phyloP scores from a whole-genome alignment of 2,329 filamentous ascomycete species.

The Nakataea oryzae region DNA sequence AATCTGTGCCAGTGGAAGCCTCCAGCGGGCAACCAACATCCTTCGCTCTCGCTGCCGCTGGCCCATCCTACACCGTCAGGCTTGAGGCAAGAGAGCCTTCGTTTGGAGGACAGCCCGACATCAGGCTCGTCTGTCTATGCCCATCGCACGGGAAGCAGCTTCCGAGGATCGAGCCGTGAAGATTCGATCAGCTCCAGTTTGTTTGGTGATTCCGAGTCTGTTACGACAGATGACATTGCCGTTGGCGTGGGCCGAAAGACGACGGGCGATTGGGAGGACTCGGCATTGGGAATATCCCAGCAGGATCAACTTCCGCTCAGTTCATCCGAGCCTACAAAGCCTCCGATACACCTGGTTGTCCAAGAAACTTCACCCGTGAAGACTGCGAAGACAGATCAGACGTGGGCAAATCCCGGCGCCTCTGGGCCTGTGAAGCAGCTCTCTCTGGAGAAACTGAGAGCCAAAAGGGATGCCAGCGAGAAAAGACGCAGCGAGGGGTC shows the following conservation, averaged over 20 bases:
- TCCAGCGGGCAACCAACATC: constrained; percentile 39
- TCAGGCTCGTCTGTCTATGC: constrained; percentile 65
- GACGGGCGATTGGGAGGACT: constrained; percentile 69
- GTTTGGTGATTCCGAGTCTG: constrained; percentile 76
- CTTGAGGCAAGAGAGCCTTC: constrained; percentile 52
- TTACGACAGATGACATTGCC: constrained; percentile 67
- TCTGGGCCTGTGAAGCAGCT: constrained; percentile 29
- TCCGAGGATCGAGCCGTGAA: constrained; percentile 69
- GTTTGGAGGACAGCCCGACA: constrained; percentile 73
- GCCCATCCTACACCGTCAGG: constrained; percentile 52
- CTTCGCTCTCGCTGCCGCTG: constrained; percentile 30
- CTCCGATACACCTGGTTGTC: constrained; percentile 43
- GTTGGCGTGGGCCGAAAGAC: constrained; percentile 64
- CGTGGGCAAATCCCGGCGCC: constrained; percentile 20
- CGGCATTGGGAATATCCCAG: constrained; percentile 68
- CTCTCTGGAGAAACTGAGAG: constrained; percentile 62
- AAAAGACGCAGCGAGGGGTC: constrained; percentile 60
- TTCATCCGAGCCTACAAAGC: constrained; percentile 23
- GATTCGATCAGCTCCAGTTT: constrained; percentile 84
- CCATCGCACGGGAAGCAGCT: constrained; percentile 61
- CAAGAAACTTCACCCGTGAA: constrained; percentile 56
- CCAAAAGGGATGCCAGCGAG: constrained; percentile 66
- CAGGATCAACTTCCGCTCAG: constrained; percentile 31
- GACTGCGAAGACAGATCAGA: constrained; percentile 27
- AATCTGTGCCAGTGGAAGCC: constrained; percentile 91